Conservation (phyloP, 1,139 yeast species). For the Debaryomycetaceae sp. region DNA sequence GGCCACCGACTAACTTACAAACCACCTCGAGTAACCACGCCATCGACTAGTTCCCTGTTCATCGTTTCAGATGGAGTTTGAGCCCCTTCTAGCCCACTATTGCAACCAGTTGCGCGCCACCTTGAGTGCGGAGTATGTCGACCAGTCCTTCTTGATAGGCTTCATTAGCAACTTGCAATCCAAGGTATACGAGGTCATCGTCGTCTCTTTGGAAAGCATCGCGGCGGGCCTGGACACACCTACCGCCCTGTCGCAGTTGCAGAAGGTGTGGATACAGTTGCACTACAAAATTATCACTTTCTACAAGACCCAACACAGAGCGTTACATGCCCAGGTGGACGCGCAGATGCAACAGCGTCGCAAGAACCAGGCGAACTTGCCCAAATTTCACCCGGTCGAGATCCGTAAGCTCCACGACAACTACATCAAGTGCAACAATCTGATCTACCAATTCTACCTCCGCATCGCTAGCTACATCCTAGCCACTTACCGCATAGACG, state of each 20-base stretch:
- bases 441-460: conserved; percentile 43
- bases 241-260: neutral
- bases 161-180: conserved; percentile 39
- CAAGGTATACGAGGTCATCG: conserved; percentile 25
- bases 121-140: conserved; percentile 29
- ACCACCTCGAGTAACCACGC: too few species aligned
- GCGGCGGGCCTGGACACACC: neutral
- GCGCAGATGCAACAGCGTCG: conserved; percentile 13
- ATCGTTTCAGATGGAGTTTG: too few species aligned
- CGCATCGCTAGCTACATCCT: neutral
- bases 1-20: too few species aligned
- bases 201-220: neutral
- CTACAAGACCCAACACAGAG: conserved; percentile 41
- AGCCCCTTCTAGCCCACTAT: too few species aligned
- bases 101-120: conserved; percentile 27
- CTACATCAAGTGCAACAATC: conserved; percentile 45
- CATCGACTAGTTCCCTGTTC: too few species aligned
- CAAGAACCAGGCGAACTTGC: conserved; percentile 15
- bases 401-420: conserved; percentile 51
- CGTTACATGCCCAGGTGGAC: conserved; percentile 17
- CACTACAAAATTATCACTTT: conserved; percentile 62
- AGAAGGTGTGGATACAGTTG: conserved; percentile 52
- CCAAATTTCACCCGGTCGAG: conserved; percentile 36
- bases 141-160: conserved; percentile 44
- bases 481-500: neutral